These are phyloP conservation scores for Daldinia eschscholtzii DNA, from an alignment of 2,329 filamentous ascomycete genomes.

Conservation along the genomic window DNA sequence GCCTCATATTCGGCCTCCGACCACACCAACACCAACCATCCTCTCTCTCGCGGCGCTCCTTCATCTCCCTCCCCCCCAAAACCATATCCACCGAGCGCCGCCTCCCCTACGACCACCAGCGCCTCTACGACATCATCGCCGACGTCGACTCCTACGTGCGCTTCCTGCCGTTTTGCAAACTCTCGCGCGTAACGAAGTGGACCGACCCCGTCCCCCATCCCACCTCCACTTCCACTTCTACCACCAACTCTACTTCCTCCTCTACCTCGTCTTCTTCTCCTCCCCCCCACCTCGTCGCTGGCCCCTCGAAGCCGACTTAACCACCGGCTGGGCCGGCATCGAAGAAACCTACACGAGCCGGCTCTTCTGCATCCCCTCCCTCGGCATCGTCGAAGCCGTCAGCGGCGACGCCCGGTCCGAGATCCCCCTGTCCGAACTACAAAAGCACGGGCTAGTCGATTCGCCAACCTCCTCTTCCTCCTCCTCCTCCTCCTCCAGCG, in stretches of 20 bases:
- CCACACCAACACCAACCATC: not conserved
- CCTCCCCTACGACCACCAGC: conserved; percentile 77
- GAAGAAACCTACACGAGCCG: conserved; percentile 86
- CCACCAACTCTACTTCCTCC: conserved; percentile 9
- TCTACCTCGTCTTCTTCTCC: not conserved
- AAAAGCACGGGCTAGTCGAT: conserved; percentile 34
- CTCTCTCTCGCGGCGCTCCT: conserved; percentile 16
- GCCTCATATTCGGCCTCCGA: conserved; percentile 49
- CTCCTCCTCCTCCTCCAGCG: no score
- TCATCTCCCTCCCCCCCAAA: conserved; percentile 58
- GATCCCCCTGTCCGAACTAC: conserved; percentile 54
- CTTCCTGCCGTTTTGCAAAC: conserved; percentile 93
- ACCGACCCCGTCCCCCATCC: conserved; percentile 59
- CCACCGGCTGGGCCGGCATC: conserved; percentile 86
- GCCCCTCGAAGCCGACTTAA: conserved; percentile 82
- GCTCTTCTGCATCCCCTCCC: conserved; percentile 80
- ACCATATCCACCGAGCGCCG: conserved; percentile 79
- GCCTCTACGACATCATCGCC: conserved; percentile 87
- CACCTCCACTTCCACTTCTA: conserved; percentile 8
- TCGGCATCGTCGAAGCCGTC: conserved; percentile 79
- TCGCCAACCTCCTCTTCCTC: no score
- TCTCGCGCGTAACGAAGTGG: conserved; percentile 81
- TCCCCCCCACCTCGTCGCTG: conserved; percentile 59
- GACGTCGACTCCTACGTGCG: conserved; percentile 85
- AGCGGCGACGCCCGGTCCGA: conserved; percentile 69